A percentile compares a stretch with the other conserved stretches of the same genome.
Evolutionary conservation across 345 rosid genomes (phyloP).

Genomic region (Kernera saxatilis): DNA sequence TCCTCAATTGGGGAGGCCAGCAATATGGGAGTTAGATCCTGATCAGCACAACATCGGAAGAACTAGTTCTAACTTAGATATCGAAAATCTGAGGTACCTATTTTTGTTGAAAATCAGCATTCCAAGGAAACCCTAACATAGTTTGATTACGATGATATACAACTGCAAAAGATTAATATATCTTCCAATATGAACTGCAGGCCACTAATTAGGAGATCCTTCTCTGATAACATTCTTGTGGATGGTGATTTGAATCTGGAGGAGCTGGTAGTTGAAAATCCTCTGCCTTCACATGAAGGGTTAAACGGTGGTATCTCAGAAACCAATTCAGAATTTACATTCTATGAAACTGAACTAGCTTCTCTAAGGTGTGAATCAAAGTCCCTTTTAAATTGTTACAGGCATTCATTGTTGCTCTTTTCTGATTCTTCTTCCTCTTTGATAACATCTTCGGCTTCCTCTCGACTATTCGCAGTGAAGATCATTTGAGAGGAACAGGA

Average conservation of each 20-base stretch:
- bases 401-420: neutral
- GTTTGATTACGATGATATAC: neutral
- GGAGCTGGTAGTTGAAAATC: constrained; percentile 9
- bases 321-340: constrained; percentile 14
- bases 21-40: constrained; percentile 31
- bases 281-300: constrained; percentile 24
- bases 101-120: neutral
- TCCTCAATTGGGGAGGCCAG: constrained; percentile 23
- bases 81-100: constrained; percentile 22
- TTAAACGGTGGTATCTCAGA: constrained; percentile 21
- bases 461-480: constrained; percentile 6
- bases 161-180: neutral
- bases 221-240: constrained; percentile 22
- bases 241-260: constrained; percentile 21
- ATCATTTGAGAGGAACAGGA: constrained; percentile 6
- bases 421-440: neutral
- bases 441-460: constrained; percentile 9
- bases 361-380: constrained; percentile 13
- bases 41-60: constrained; percentile 21
- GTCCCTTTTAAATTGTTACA: neutral
- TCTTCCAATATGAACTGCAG: constrained; percentile 14
- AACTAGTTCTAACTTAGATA: constrained; percentile 26
- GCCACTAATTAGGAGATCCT: constrained; percentile 29
- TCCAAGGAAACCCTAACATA: neutral
- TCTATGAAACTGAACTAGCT: constrained; percentile 25